Base-by-base conservation (phyloP, 1,284 basidiomycete genomes). In the Golubevia pallescens region DNA sequence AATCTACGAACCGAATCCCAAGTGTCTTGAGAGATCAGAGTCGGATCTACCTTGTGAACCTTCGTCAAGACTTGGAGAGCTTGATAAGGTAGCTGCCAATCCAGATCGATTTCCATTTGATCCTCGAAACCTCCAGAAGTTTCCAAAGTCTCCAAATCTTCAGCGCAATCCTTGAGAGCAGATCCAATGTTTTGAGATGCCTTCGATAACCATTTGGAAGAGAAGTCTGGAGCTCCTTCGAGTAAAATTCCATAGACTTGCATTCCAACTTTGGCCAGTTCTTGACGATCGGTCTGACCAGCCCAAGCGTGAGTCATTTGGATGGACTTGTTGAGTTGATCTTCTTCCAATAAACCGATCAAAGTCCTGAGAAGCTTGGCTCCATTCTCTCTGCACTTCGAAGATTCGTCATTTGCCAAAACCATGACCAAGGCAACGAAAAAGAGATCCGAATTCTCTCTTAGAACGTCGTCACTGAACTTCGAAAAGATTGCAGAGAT, bases 341-440 rank as follows among this genome's bases (percentile, higher is more conserved):
- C 88, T 0, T 89, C 89, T 23, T 92, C 90, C 28, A 97, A 87
- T 8, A 92, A 89, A 3, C 85, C 84, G 71, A 94, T 90, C 10
- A 99, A 89, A 24, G 87, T 88, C 83, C 93, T 92, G 86, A 97
- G 89, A 23, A 98, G 89, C 48, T 90, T 90, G 0, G 92, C 92
- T 0, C 93, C 93, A 90, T 93, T 93, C 80, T 93, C 92, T 21
- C 94, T 89, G 84, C 95, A 98, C 81, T 92, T 92, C 38, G 92
- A 87, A 3, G 94, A 93, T 60, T 93, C 92, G 81, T 99, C 97
- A 83, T 99, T 99, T 38, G 94, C 95, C 24, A 98, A 87, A 32
- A 92, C 92, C 90, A 98, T 93, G 19, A 97, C 93, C 20, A 99
- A 89, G 0, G 93, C 92, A 2, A 97, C 91, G 82, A 98, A 97